Percentiles rank a stretch among this genome's conserved stretches.
phyloP scores from a whole-genome alignment of 2,329 filamentous ascomycete species.

The Coniochaeta ligniaria region DNA sequence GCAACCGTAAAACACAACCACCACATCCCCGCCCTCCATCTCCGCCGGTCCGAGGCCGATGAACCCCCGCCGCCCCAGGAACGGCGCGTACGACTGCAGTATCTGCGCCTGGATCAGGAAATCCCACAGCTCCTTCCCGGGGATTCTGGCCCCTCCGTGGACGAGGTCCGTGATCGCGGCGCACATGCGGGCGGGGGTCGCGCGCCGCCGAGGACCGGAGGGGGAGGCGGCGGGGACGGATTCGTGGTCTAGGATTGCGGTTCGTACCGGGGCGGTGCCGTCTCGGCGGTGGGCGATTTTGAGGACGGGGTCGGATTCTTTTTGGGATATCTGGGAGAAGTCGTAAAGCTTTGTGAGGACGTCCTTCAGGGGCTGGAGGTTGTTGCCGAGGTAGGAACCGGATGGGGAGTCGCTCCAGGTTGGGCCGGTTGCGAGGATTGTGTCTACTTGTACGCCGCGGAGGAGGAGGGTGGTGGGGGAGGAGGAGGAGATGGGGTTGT shows the following conservation, averaged over 20 bases:
- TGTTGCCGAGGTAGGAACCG: not conserved
- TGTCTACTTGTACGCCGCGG: not conserved
- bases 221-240: not conserved
- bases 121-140: not conserved
- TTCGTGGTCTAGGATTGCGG: not conserved
- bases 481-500: no score
- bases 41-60: slow-evolving; percentile 5
- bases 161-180: not conserved
- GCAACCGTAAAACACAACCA: slow-evolving; percentile 9
- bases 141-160: not conserved
- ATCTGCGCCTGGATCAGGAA: not conserved
- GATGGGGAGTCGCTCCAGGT: not conserved
- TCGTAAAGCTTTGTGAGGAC: not conserved
- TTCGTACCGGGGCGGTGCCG: not conserved
- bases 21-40: slow-evolving; percentile 5
- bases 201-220: not conserved
- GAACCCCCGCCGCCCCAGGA: slow-evolving; percentile 6
- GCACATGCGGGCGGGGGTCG: not conserved
- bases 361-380: not conserved
- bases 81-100: slow-evolving; percentile 6
- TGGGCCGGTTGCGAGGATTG: not conserved
- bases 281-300: not conserved
- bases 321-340: not conserved
- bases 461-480: not conserved
- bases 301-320: not conserved